phyloP scores from a whole-genome alignment of 2,329 filamentous ascomycete genomes.

The Lachnellula hyalina region DNA sequence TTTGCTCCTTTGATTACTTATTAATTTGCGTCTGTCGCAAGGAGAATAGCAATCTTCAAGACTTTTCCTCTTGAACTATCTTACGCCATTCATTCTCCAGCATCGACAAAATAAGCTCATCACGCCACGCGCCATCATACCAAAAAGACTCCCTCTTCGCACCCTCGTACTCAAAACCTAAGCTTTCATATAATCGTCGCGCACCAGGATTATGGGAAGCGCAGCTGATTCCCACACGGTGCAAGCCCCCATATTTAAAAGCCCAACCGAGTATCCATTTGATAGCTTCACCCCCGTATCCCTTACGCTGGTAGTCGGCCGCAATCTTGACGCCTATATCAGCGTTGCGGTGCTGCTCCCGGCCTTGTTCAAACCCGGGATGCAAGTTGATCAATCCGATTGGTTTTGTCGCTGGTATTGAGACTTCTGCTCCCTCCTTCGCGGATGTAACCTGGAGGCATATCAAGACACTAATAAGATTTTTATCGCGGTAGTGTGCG shows the following conservation, averaged over 20 bases:
- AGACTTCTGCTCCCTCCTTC: slow-evolving; percentile 2
- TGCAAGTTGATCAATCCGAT: slow-evolving; percentile 32
- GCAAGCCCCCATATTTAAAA: slow-evolving; percentile 33
- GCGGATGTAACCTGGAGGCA: slow-evolving; percentile 28
- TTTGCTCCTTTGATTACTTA: no score
- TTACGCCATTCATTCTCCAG: slow-evolving; percentile 32
- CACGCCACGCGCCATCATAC: slow-evolving; percentile 34
- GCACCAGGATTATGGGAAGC: slow-evolving; percentile 33
- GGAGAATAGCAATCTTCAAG: background rate
- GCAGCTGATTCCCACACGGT: slow-evolving; percentile 32
- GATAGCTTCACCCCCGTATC: slow-evolving; percentile 37
- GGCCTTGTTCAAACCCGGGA: slow-evolving; percentile 17
- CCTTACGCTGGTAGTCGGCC: slow-evolving; percentile 28
- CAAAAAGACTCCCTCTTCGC: slow-evolving; percentile 31
- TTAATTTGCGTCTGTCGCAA: no score
- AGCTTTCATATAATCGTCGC: slow-evolving; percentile 29
- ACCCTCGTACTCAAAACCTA: slow-evolving; percentile 35
- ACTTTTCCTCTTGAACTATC: background rate
- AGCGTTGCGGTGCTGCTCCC: slow-evolving; percentile 38
- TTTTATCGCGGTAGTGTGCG: slow-evolving; percentile 25
- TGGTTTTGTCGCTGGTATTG: slow-evolving; percentile 21
- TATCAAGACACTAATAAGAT: slow-evolving; percentile 34
- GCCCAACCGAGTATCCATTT: slow-evolving; percentile 33
- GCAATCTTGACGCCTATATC: slow-evolving; percentile 33
- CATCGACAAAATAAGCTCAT: slow-evolving; percentile 32